These are phyloP conservation scores for Alternaria gaisen DNA, from an alignment of 2,329 filamentous ascomycete species.

Conservation along the genomic window DNA sequence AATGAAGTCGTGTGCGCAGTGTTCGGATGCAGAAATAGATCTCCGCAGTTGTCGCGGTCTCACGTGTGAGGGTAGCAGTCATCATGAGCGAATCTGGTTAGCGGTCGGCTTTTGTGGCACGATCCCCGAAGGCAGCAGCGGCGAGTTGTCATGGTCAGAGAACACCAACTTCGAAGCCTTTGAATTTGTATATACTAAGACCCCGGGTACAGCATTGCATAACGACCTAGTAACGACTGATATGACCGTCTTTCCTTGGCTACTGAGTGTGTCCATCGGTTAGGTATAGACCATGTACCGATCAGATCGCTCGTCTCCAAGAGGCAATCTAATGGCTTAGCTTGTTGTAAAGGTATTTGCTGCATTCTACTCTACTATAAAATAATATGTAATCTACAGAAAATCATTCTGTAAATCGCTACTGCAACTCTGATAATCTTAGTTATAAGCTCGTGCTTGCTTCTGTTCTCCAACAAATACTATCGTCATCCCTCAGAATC, in stretches of 20 bases:
- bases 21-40: conserved; percentile 11
- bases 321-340: not conserved
- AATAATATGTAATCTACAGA: too few species aligned
- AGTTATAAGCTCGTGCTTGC: not conserved
- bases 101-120: not conserved
- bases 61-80: conserved; percentile 10
- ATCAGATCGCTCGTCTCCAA: not conserved
- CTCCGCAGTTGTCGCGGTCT: conserved; percentile 16
- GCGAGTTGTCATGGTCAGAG: not conserved
- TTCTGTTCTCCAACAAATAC: not conserved
- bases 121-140: not conserved
- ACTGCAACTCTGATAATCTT: not conserved
- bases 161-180: not conserved
- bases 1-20: conserved; percentile 4
- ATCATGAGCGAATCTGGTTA: conserved; percentile 7
- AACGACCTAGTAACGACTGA: not conserved
- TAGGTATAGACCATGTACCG: not conserved
- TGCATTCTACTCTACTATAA: too few species aligned
- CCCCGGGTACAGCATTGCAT: not conserved
- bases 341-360: too few species aligned
- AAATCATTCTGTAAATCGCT: not conserved
- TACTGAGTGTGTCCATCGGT: not conserved
- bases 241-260: not conserved
- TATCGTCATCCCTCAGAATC: not conserved
- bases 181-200: not conserved